Base-by-base conservation (phyloP, 192 early-diverging fungal species). In the Mortierella hygrophila region DNA sequence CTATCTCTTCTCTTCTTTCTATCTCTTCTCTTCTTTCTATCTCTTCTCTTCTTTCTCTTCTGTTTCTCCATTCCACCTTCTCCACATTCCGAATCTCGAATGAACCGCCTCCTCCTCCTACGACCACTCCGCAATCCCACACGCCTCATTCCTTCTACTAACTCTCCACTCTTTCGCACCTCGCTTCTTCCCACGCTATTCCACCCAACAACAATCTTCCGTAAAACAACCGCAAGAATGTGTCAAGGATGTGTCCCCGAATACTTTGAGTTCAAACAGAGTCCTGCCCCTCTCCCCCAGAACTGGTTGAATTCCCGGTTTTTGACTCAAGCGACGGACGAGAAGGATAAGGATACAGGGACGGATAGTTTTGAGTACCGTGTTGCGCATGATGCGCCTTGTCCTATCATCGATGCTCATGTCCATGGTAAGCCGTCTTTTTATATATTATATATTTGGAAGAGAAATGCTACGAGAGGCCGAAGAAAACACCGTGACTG, bases 361-460 rank as follows among this genome's bases (percentile, higher is more conserved):
- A 70, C 55, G 1, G 84, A 81, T 1, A 13, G 8, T 26, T 32
- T 32, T 65, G 60, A 65, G 26, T 86, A 88, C 32, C 18, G 55
- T 0, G 76, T 89, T 9, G 47, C 79, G 10, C 65, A 23, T 21
- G 68, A 26, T 2, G 70, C 85, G 0, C 88, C 81, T 11, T 85
- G 88, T 41, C 83, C 85, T 46, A 79, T 89, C 29, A 88, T 89
- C 68, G 88, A 89, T 65, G 80, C 88, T 6, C 88, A 89, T 70
- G 80, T 87, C 38, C 88, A 89, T 76, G 83, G 84, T 81, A 86
- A 49, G 18, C 42, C 32, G 29, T 40, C 2, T 23, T 8, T 41
- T n/a, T 40, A 16, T 80, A 13, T 40, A 40, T 40, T 40, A 40
- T 40, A 35, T 40, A 40, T 40, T 40, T 40, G 38, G 38, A 40